These are phyloP conservation scores for Microdochium nivale DNA, from an alignment of 2,329 filamentous ascomycete species.

Conservation along the genomic window DNA sequence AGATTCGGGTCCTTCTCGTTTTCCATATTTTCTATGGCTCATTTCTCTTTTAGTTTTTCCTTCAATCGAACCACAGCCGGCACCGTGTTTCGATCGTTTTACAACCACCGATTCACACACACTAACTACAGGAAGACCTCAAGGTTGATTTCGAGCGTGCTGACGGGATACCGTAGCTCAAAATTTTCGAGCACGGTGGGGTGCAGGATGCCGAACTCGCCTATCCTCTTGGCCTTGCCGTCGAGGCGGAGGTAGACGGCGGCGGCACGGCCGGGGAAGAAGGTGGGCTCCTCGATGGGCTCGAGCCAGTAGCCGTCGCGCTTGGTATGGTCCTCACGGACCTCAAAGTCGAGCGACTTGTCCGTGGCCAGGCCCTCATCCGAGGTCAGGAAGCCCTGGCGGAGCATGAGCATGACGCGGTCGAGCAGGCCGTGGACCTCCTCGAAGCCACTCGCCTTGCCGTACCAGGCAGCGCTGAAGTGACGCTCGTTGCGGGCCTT, in stretches of 20 bases:
- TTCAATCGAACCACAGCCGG: too few relatives aligned
- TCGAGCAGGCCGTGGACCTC: constrained; percentile 91
- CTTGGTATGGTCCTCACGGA: constrained; percentile 44
- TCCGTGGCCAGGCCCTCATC: constrained; percentile 55
- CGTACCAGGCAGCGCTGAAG: constrained; percentile 93
- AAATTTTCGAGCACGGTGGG: constrained; percentile 80
- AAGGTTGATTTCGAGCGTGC: constrained; percentile 88
- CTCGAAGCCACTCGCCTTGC: constrained; percentile 91
- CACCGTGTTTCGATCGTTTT: too few relatives aligned
- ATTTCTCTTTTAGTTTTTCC: too few relatives aligned
- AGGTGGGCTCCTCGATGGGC: constrained; percentile 83
- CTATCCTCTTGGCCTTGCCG: constrained; percentile 69
- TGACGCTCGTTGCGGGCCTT: constrained; percentile 88
- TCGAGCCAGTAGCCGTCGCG: constrained; percentile 87
- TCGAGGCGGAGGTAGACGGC: constrained; percentile 69
- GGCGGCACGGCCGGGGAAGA: constrained; percentile 84
- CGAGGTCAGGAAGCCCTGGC: constrained; percentile 67
- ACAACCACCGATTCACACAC: neutral
- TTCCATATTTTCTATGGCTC: too few relatives aligned
- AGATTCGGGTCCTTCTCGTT: too few relatives aligned
- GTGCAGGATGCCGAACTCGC: constrained; percentile 89
- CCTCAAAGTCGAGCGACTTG: constrained; percentile 42
- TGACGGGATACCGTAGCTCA: constrained; percentile 62
- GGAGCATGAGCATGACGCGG: constrained; percentile 86
- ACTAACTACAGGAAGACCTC: constrained; percentile 72